Conservation (phyloP, 768 basidiomycete genomes). For the Aureoboletus auriporus region DNA sequence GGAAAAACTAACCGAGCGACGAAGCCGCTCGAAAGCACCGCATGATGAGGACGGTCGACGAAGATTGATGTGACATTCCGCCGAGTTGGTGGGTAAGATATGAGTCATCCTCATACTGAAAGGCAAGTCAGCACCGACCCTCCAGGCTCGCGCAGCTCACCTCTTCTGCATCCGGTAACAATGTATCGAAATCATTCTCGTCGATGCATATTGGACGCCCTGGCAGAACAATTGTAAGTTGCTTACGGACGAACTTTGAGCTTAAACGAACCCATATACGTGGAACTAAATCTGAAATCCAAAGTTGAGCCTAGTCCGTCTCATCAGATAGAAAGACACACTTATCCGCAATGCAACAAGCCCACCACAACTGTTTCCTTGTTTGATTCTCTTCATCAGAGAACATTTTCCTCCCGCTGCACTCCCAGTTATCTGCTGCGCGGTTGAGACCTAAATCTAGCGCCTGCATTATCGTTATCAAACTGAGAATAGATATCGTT, state of each 20-base stretch:
- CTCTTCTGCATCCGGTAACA: slow-evolving; percentile 51
- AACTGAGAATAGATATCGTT: not conserved
- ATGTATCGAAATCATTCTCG: slow-evolving; percentile 67
- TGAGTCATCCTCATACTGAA: slow-evolving; percentile 55
- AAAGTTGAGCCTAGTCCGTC: slow-evolving; percentile 1
- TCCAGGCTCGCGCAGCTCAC: slow-evolving; percentile 31
- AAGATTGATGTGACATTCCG: slow-evolving; percentile 38
- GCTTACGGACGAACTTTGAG: not conserved
- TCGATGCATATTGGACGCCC: slow-evolving; percentile 67
- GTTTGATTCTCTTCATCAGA: slow-evolving; percentile 63
- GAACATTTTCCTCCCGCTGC: slow-evolving; percentile 57
- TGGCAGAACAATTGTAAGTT: slow-evolving; percentile 19
- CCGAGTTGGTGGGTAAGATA: slow-evolving; percentile 49
- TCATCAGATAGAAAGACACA: slow-evolving; percentile 29
- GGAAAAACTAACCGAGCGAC: slow-evolving; percentile 48
- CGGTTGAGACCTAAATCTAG: slow-evolving; percentile 80
- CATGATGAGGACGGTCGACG: slow-evolving; percentile 40
- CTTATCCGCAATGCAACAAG: slow-evolving; percentile 69
- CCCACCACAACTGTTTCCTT: slow-evolving; percentile 79
- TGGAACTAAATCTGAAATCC: slow-evolving; percentile 54
- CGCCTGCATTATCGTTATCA: slow-evolving; percentile 42
- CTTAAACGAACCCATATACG: slow-evolving; percentile 59
- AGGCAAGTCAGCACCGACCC: slow-evolving; percentile 6
- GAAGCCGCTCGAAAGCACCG: slow-evolving; percentile 54
- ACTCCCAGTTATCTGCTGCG: slow-evolving; percentile 71